phyloP scores from a whole-genome alignment of 345 rosid species.

The Dimocarpus longan region DNA sequence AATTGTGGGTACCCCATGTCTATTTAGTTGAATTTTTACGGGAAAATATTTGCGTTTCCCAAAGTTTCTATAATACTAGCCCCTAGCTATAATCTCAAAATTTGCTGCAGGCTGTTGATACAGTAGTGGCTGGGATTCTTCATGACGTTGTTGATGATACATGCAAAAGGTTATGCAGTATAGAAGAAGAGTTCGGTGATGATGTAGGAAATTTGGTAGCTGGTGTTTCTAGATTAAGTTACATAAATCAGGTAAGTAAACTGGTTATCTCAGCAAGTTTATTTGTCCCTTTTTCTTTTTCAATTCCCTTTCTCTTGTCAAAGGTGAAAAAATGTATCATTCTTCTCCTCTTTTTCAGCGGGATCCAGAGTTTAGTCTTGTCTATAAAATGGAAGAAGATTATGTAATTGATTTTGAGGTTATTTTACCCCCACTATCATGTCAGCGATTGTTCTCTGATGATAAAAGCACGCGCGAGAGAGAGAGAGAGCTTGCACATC shows the following conservation, averaged over 20 bases:
- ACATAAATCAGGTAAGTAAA: conserved; percentile 59
- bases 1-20: background rate
- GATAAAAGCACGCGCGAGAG: background rate
- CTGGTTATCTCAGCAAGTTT: background rate
- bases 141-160: conserved; percentile 72
- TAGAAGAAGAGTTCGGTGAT: conserved; percentile 63
- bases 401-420: background rate
- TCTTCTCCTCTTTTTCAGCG: background rate
- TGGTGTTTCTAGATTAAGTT: conserved; percentile 71
- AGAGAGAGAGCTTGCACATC: background rate
- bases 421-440: background rate
- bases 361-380: background rate
- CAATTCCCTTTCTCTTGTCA: background rate
- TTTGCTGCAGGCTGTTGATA: conserved; percentile 55
- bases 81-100: conserved; percentile 17
- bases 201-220: conserved; percentile 68
- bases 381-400: background rate
- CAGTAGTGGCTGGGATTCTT: conserved; percentile 74
- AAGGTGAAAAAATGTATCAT: conserved; percentile 1
- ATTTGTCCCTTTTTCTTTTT: background rate
- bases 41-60: background rate
- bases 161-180: conserved; percentile 43
- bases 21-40: background rate
- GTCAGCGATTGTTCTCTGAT: background rate
- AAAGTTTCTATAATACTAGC: background rate